Base-by-base conservation (phyloP, 1,284 basidiomycete species). In the Lentinus polychrous region DNA sequence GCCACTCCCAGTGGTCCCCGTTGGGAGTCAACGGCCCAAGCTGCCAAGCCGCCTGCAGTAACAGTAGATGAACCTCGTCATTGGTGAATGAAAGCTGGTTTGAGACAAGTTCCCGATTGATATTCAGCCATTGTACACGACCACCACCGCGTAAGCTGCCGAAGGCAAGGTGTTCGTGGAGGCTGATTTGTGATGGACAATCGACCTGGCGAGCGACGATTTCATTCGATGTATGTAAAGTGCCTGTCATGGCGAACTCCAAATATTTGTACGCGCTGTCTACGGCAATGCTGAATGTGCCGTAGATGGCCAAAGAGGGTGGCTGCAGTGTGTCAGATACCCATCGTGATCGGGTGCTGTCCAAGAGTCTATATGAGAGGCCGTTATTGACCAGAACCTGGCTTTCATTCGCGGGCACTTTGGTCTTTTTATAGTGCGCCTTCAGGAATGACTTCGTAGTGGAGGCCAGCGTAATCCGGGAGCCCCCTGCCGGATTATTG, bases 81-180 rank as follows among this genome's bases (percentile, higher is more conserved):
- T 57, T 52, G 18, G 59, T 54, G 44, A 76, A 70, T 0, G 60
- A 66, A 32, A 79, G 54, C 0, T 52, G 52, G 27, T 64, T 60
- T 12, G 64, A 62, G 8, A 60, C 58, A 14, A 78, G 52, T 50
- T 72, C 74, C 18, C 68, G 62, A 6, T 66, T 55, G 14, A 78
- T 68, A 49, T 78, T 79, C 38, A 71, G 53, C 76, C 75, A 78
- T 40, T 78, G 76, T 0, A 78, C 52, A 1, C 55, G 55, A 6
- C 59, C 51, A 2, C 76, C 75, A 24, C 69, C 64, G 3, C 75
- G 71, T 22, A 78, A 50, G 31, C 60, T 58, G 0, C 68, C 68
- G 49, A 73, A 76, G 0, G 70, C 62, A 6, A 69, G 56, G 35
- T 65, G 71, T 49, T 78, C 48, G 5, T 40, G 36, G 14, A 48